Conservation (phyloP, 2,329 filamentous ascomycete species). For the Gnomoniopsis smithogilvyi region DNA sequence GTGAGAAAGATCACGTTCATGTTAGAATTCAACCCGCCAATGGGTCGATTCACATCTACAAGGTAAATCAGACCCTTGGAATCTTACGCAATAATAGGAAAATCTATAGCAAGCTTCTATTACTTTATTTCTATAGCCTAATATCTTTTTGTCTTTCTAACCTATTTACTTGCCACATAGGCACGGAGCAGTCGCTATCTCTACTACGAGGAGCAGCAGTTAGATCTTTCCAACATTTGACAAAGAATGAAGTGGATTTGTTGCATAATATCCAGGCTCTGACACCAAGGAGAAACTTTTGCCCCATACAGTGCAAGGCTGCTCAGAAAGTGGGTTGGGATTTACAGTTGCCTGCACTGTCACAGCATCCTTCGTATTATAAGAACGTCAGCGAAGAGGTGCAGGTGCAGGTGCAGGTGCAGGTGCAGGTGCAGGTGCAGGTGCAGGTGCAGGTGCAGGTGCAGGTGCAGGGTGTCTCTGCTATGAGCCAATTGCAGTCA, state of each 20-base stretch:
- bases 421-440: too few relatives aligned
- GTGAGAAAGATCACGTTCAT: conserved; percentile 26
- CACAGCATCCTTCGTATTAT: conserved; percentile 44
- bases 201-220: conserved; percentile 48
- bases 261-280: conserved; percentile 37
- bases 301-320: conserved; percentile 34
- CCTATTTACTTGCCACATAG: conserved; percentile 43
- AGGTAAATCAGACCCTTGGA: conserved; percentile 46
- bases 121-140: conserved; percentile 50
- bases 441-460: too few relatives aligned
- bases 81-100: conserved; percentile 47
- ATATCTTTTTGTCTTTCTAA: conserved; percentile 52
- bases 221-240: conserved; percentile 41
- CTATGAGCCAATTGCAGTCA: too few relatives aligned
- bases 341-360: conserved; percentile 31
- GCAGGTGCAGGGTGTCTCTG: too few relatives aligned
- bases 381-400: too few relatives aligned
- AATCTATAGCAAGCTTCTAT: conserved; percentile 48
- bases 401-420: too few relatives aligned
- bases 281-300: conserved; percentile 41
- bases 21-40: conserved; percentile 30
- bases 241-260: conserved; percentile 29
- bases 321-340: conserved; percentile 50
- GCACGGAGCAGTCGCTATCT: conserved; percentile 50
- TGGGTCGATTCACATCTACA: conserved; percentile 37